phyloP scores from a whole-genome alignment of 768 basidiomycete species.

The Dentipellis fragilis region DNA sequence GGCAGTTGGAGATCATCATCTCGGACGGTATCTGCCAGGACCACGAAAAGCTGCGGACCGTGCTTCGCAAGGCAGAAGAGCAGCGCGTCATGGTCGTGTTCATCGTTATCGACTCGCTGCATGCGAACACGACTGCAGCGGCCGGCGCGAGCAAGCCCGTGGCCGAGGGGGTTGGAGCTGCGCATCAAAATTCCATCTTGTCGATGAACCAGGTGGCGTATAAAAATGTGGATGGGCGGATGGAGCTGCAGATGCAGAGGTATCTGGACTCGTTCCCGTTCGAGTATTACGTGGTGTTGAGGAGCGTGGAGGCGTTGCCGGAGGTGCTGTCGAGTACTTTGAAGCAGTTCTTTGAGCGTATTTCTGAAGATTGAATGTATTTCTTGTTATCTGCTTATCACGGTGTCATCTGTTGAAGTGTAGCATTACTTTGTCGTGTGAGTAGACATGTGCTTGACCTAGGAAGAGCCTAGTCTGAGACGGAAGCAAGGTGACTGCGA shows the following conservation, averaged over 20 bases:
- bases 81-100: slow-evolving; percentile 94
- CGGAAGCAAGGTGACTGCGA: too few species aligned
- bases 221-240: slow-evolving; percentile 65
- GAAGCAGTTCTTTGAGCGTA: slow-evolving; percentile 84
- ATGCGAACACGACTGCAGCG: slow-evolving; percentile 27
- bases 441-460: too few species aligned
- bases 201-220: slow-evolving; percentile 90
- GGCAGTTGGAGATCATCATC: slow-evolving; percentile 98
- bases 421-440: too few species aligned
- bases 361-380: slow-evolving; percentile 51
- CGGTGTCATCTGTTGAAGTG: too few species aligned
- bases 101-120: slow-evolving; percentile 87
- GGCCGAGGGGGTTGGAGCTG: neutral
- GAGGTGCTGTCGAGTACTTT: slow-evolving; percentile 82
- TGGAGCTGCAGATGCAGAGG: slow-evolving; percentile 81
- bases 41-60: slow-evolving; percentile 71
- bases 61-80: slow-evolving; percentile 78
- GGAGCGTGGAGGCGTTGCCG: slow-evolving; percentile 85
- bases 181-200: slow-evolving; percentile 67
- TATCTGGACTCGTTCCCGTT: slow-evolving; percentile 97
- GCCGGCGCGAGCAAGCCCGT: neutral
- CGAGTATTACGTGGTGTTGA: slow-evolving; percentile 91
- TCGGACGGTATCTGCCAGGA: slow-evolving; percentile 99
- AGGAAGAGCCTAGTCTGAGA: too few species aligned
- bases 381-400: slow-evolving; percentile 5